Percentiles rank a stretch among this genome's conserved stretches.
phyloP scores from a whole-genome alignment of 306 rosid species.

The Cajanus cajan region DNA sequence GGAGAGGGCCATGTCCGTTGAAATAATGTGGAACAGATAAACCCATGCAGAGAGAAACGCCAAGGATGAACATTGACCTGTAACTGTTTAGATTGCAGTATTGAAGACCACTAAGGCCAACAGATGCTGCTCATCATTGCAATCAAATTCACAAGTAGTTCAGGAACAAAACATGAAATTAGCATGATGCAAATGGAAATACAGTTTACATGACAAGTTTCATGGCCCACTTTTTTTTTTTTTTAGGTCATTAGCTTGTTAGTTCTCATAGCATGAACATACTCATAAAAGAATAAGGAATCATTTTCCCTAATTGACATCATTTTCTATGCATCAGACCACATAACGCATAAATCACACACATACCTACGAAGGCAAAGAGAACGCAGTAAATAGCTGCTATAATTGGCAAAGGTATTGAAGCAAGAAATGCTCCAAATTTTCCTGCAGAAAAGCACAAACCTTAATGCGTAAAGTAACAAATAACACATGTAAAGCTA shows the following conservation, averaged over 20 bases:
- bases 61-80: constrained; percentile 68
- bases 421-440: constrained; percentile 83
- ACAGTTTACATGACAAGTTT: constrained; percentile 13
- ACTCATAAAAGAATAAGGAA: neutral
- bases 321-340: neutral
- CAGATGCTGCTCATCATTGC: constrained; percentile 55
- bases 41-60: constrained; percentile 83
- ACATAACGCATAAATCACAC: neutral
- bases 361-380: constrained; percentile 75
- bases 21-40: constrained; percentile 81
- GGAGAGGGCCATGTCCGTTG: constrained; percentile 62
- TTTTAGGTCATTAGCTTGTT: neutral
- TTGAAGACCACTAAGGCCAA: constrained; percentile 74
- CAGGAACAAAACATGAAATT: neutral
- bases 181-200: neutral
- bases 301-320: neutral
- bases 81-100: constrained; percentile 85
- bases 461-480: constrained; percentile 10
- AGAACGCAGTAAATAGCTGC: constrained; percentile 84
- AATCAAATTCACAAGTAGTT: neutral
- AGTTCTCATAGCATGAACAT: neutral
- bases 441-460: constrained; percentile 54
- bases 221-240: constrained; percentile 4
- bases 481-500: neutral
- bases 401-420: constrained; percentile 76